Percentiles rank a stretch among this genome's conserved stretches.
Conservation (phyloP, 108 stramenopile species). For the Thalassiosira profunda region DNA sequence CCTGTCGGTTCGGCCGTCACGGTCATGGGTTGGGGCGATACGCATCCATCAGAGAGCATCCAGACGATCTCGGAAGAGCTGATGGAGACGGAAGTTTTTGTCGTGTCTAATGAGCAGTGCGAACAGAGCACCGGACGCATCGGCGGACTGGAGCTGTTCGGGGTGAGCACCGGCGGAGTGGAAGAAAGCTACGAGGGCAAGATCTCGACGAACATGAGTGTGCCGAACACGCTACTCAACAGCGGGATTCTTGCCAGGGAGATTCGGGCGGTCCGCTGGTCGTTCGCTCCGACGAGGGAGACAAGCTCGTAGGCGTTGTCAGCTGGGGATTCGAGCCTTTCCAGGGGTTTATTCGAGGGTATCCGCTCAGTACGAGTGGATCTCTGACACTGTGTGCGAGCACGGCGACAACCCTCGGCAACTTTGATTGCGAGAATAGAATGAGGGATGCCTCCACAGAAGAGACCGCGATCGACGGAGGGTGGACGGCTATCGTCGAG, state of each 20-base stretch:
- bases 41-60: not conserved
- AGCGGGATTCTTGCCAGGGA: conserved; percentile 32
- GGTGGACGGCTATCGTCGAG: not conserved
- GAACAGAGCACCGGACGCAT: conserved; percentile 4
- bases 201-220: too few relatives aligned
- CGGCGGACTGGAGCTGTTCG: not conserved
- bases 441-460: too few relatives aligned
- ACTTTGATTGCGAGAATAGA: too few relatives aligned
- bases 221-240: conserved; percentile 2
- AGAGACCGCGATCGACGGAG: too few relatives aligned
- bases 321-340: conserved; percentile 47
- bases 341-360: conserved; percentile 57
- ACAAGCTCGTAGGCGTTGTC: conserved; percentile 29
- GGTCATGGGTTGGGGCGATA: conserved; percentile 60
- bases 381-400: too few relatives aligned
- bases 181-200: too few relatives aligned
- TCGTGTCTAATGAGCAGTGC: conserved; percentile 22
- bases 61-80: not conserved
- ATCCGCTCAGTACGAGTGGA: conserved; percentile 41
- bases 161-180: too few relatives aligned
- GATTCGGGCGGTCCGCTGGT: conserved; percentile 34
- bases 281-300: not conserved
- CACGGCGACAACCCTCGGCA: too few relatives aligned
- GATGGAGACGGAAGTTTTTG: conserved; percentile 14
- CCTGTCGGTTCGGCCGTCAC: conserved; percentile 29